Percentiles rank a stretch among this genome's conserved stretches.
Conservation (phyloP, 2,329 filamentous ascomycete genomes). For the Cladophialophora exuberans region DNA sequence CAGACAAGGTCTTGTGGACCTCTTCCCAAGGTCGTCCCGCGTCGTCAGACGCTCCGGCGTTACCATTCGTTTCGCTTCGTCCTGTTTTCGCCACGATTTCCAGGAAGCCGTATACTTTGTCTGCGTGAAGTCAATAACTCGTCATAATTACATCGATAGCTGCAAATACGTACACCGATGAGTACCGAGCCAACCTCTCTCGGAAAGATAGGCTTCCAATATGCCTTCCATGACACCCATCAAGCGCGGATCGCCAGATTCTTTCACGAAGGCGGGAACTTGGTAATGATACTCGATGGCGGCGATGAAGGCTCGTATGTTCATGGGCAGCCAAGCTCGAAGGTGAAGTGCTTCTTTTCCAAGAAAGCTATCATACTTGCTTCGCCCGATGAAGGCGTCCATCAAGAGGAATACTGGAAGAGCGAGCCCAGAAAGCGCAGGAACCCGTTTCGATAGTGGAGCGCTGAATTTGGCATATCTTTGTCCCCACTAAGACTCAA, state of each 20-base stretch:
- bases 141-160: neutral
- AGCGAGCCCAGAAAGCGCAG: constrained; percentile 20
- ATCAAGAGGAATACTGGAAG: constrained; percentile 23
- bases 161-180: constrained; percentile 10
- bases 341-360: constrained; percentile 18
- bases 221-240: constrained; percentile 27
- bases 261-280: constrained; percentile 17
- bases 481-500: constrained; percentile 17
- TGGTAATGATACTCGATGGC: constrained; percentile 25
- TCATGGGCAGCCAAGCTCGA: constrained; percentile 21
- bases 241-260: constrained; percentile 22
- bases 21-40: constrained; percentile 23
- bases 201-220: constrained; percentile 21
- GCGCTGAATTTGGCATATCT: constrained; percentile 25
- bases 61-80: constrained; percentile 24
- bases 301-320: constrained; percentile 25
- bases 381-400: constrained; percentile 23
- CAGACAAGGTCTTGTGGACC: constrained; percentile 24
- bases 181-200: constrained; percentile 23
- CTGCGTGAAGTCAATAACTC: constrained; percentile 1
- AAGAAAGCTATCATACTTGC: constrained; percentile 15
- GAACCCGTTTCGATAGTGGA: constrained; percentile 22
- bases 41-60: constrained; percentile 19
- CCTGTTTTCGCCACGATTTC: constrained; percentile 25
- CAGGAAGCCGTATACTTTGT: constrained; percentile 25